Evolutionary conservation across 306 rosid genomes (phyloP), one percentile per base, ranked within the genome.

Genomic region (Myrica gale): DNA sequence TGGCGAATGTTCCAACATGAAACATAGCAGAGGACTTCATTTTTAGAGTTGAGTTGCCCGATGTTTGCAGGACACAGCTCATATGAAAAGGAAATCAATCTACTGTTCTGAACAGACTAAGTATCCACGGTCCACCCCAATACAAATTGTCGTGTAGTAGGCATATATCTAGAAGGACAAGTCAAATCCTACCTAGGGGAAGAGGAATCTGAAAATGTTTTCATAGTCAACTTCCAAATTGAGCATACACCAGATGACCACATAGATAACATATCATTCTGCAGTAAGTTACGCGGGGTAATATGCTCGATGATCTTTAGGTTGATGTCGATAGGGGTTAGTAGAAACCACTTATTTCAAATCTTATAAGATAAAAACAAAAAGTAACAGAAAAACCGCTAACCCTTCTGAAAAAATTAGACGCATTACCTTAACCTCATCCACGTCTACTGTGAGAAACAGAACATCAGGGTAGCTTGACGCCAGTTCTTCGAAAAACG

Each of bases 371-470:
- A 32, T 13, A 41, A 19, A 68, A 8, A 54, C 6, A 19, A 1
- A 13, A 42, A 4, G 50, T 20, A 42, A 41, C 15, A 42, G 42
- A 41, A 16, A 42, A 65, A 41, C 42, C 70, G 39, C 3, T 16
- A 65, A 42, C 8, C 3, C 5, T 42, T 57, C 53, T 51, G 32
- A n/a, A 76, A 66, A 57, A 84, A 52, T 12, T 32, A 17, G 60
- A 48, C 5, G 56, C 12, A 57, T 88, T 85, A 95, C 99, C 97
- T 85, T 87, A 75, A 92, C 91, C 63, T 95, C 97, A 80, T 95
- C 99, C 65, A 92, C 97, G 83, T 95, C 99, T 48, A 95, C 96
- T 1, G 83, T 71, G 80, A 95, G 97, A 85, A 95, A 95, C 82
- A 86, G 81, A 81, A 72, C 85, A 84, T 87, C 90, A 41, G 84